Evolutionary conservation across 2,329 filamentous ascomycete genomes (phyloP), one percentile per base, ranked within the genome.

Genomic region (Clarireedia homoeocarpa): DNA sequence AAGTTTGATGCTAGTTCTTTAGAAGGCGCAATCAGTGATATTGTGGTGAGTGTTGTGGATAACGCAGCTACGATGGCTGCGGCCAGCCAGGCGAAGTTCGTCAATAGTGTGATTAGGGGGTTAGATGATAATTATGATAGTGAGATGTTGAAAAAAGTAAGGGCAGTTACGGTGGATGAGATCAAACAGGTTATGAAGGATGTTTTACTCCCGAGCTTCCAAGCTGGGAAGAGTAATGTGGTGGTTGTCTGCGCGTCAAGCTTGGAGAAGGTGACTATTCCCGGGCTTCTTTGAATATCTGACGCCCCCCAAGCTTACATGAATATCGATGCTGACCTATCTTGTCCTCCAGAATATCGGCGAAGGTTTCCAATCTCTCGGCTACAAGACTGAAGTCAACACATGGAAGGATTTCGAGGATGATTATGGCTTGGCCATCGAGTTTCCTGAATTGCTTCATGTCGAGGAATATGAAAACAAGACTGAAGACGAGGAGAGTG

Each of bases 11-110:
- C 84, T 54, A 54, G 59, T 55, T 63, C 66, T 4, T 82, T 97
- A 9, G 90, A 97, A 71, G 91, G 90, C 5, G 91, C 92, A 4
- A 88, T 99, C 58, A 94, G 88, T 67, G 87, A 85, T 63, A 91
- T 99, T 57, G 90, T 99, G 36, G 85, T 91, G 59, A 79, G 78
- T 51, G 88, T 95, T 67, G 94, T 91, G 1, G 89, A 96, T 64
- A 89, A 95, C 67, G 90, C 96, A 71, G 80, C 87, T 2, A 96
- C 89, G 0, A 89, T 95, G 79, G 81, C 85, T 6, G 82, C 80
- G 45, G 91, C 94, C 0, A 94, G 91, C 0, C 81, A 86, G 66
- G 84, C 88, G 63, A 92, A 89, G 67, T 99, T 95, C 70, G 78
- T 91, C 10, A 83, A 87, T 58, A 83, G 89, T 56, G 91, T 95